These are phyloP conservation scores for Carex myosuroides DNA, from an alignment of 176 grass and related monocot genomes.

Conservation along the genomic window DNA sequence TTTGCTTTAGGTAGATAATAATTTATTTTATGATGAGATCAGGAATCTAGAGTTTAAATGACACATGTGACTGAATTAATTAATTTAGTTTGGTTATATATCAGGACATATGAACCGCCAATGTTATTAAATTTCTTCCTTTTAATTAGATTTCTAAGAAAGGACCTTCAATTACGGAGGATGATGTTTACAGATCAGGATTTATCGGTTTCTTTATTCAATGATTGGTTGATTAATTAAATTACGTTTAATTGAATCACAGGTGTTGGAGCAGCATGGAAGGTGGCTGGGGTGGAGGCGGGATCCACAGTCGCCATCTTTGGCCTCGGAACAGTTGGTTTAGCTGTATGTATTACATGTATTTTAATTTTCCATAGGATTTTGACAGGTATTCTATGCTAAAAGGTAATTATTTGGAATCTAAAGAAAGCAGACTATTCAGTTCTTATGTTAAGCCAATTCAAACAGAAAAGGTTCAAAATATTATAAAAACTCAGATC, in stretches of 20 bases:
- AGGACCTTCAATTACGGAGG: background rate
- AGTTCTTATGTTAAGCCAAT: background rate
- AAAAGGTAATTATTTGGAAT: background rate
- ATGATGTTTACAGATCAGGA: background rate
- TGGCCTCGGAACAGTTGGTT: conserved; percentile 63
- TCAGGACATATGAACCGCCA: background rate
- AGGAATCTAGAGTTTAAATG: background rate
- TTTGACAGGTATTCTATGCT: background rate
- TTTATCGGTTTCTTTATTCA: background rate
- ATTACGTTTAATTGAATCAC: background rate
- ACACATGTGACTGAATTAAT: background rate
- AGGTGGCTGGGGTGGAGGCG: conserved; percentile 38
- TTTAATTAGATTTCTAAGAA: background rate
- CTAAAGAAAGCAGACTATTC: background rate
- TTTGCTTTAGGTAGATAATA: background rate
- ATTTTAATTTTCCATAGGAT: background rate
- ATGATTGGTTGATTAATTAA: background rate
- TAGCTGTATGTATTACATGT: conserved; percentile 34
- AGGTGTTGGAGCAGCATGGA: conserved; percentile 75
- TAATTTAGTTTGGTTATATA: background rate
- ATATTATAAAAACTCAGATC: background rate
- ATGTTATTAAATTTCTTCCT: background rate
- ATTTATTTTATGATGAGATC: background rate
- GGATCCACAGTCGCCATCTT: conserved; percentile 53
- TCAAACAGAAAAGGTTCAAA: background rate